Base-by-base conservation (phyloP, 805 yeast genomes). In the Hermanozyma aechmeae region DNA sequence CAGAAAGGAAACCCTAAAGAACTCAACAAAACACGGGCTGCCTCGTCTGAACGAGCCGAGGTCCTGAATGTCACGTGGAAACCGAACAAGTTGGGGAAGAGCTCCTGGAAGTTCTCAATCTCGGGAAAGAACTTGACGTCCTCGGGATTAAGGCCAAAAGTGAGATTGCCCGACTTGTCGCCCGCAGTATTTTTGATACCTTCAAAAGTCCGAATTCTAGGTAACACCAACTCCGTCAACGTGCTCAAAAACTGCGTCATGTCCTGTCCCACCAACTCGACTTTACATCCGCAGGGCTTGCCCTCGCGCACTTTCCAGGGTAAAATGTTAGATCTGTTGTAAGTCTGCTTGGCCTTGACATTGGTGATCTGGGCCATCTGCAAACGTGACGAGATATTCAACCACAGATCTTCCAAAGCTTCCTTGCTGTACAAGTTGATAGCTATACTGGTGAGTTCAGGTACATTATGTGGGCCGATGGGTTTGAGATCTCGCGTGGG, bases 301-400 rank as follows among this genome's bases (percentile, higher is more conserved):
- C 96, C 95, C 27, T 76, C 76, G 55, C 96, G 76, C 31, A 87
- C 68, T 42, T 77, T 76, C 95, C 95, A 87, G 26, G 73, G 70
- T 30, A 87, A 79, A 19, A 84, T 82, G 56, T 85, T 85, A 7
- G 83, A 68, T 48, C 73, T 80, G 24, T 93, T 79, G 49, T 64
- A 81, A 12, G 85, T 61, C 15, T 79, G 70, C 36, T 65, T 61
- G 22, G 96, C 86, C 53, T 85, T 83, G 37, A 69, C 75, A 37
- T 95, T 95, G n/a, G 98, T 89, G 46, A 92, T 81, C 53, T 89
- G 97, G 45, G 92, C 93, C 33, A 92, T 51, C 57, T 82, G 89
- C 35, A 84, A 66, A 29, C 74, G 65, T 8, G 94, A 84, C 19
- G 86, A 70, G 32, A 86, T 71, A 17, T 85, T 83, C 36, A 76